Evolutionary conservation across 2,329 filamentous ascomycete genomes (phyloP), one percentile per base, ranked within the genome.

Genomic region (Sporothrix brasiliensis): DNA sequence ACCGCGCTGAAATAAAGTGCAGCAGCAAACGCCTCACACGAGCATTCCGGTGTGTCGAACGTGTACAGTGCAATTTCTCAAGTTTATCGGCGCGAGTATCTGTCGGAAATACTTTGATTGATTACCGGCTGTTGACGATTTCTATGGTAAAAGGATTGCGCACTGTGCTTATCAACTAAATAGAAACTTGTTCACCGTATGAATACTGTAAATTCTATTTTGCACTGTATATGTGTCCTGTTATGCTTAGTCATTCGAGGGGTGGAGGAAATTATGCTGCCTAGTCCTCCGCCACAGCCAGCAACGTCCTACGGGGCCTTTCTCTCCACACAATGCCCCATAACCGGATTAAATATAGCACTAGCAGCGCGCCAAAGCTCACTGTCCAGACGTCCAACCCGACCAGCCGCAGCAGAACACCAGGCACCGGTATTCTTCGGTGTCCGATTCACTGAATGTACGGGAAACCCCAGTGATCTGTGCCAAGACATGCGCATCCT

Each of bases 301-400:
- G 19, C 27, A 9, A 56, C 53, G 53, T 27, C 53, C 27, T 56
- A 19, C 24, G 24, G 53, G 19, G 10, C 53, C 6, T 39, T 39
- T 44, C 39, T 7, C 67, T 47, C 53, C 44, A 16, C 50, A 52
- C 19, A 41, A 13, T 10, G 10, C 65, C 50, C 50, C n/a, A 5
- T 54, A 52, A 14, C n/a, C 30, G 16, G 9, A 16, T 52, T 68
- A 68, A 68, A 68, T 68, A 68, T 68, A 68, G 66, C 66, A 34
- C 14, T 24, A 10, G 9, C 44, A 50, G 6, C 44, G 6, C 61
- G 24, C 60, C 47, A 50, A 65, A 34, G 10, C 27, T 30, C 44
- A 30, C 61, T 65, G 11, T 50, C 44, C 14, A 5, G 21, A 21
- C 13, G 41, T 44, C 41, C 10, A 44, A 13, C 21, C n/a, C 19